These are phyloP conservation scores for Trichoderma semiorbis DNA, from an alignment of 2,329 filamentous ascomycete species.

Conservation along the genomic window DNA sequence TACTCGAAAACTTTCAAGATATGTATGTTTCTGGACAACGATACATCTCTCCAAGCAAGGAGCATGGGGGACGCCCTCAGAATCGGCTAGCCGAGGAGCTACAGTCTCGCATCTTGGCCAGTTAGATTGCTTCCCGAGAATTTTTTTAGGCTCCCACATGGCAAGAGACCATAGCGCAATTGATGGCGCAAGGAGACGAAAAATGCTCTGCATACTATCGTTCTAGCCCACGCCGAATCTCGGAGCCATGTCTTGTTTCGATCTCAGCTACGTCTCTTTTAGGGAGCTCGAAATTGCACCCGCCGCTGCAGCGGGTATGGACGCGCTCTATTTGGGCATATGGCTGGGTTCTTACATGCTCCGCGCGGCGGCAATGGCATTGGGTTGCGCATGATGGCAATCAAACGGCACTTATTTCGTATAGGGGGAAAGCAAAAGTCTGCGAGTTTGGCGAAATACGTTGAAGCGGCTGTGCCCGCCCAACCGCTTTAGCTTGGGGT, in stretches of 20 bases:
- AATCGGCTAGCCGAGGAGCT: not conserved
- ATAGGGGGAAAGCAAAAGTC: not conserved
- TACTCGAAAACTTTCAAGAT: not conserved
- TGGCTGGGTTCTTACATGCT: not conserved
- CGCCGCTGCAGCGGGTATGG: not conserved
- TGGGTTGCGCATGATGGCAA: not conserved
- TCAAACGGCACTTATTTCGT: not conserved
- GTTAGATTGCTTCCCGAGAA: conserved; percentile 8
- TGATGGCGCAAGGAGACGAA: not conserved
- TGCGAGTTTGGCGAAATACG: not conserved
- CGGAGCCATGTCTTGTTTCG: conserved; percentile 1
- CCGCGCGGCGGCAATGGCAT: not conserved
- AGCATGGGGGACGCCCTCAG: not conserved
- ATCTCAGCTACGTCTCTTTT: not conserved
- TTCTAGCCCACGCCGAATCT: not conserved
- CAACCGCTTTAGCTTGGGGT: not conserved
- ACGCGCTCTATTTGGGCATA: not conserved
- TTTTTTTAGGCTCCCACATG: conserved; percentile 16
- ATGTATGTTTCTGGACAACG: not conserved
- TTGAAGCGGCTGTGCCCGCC: conserved; percentile 13
- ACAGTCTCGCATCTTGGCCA: conserved; percentile 16
- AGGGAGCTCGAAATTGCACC: not conserved
- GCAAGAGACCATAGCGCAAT: conserved; percentile 9
- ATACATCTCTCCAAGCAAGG: not conserved
- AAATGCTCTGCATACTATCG: not conserved